Percentiles rank a stretch among this genome's conserved stretches.
phyloP scores from a whole-genome alignment of 2,329 filamentous ascomycete species.

The Colletotrichum destructivum region DNA sequence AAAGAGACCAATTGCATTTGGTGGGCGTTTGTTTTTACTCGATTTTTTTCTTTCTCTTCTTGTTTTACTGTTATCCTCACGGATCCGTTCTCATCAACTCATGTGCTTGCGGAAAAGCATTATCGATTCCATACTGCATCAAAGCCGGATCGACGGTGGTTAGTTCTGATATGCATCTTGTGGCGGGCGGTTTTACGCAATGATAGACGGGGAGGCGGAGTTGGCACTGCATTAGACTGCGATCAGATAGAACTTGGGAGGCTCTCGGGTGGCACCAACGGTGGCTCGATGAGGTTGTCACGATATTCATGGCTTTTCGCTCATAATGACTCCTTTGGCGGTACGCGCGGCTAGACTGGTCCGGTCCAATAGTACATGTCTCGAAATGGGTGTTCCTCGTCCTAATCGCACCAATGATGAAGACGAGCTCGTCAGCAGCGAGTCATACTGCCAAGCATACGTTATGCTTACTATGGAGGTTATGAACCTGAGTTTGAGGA shows the following conservation, averaged over 20 bases:
- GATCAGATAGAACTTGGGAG: constrained; percentile 48
- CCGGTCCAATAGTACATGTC: constrained; percentile 42
- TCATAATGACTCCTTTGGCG: constrained; percentile 42
- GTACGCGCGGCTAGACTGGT: constrained; percentile 40
- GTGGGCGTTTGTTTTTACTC: constrained; percentile 44
- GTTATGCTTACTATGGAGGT: constrained; percentile 14
- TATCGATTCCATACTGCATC: constrained; percentile 43
- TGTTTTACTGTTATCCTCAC: constrained; percentile 33
- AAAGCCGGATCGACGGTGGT: constrained; percentile 44
- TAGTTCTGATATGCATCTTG: constrained; percentile 45
- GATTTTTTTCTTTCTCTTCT: constrained; percentile 17
- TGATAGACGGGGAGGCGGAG: constrained; percentile 48
- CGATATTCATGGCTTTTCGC: constrained; percentile 44
- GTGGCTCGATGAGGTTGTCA: constrained; percentile 43
- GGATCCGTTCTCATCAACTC: constrained; percentile 40
- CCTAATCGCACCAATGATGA: constrained; percentile 20
- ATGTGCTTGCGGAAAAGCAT: constrained; percentile 41
- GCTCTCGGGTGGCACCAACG: constrained; percentile 40
- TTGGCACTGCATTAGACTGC: constrained; percentile 51
- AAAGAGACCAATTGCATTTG: constrained; percentile 46
- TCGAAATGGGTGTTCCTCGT: constrained; percentile 39
- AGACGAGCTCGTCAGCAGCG: constrained; percentile 21
- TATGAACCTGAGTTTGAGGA: constrained; percentile 15
- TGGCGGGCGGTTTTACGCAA: constrained; percentile 44
- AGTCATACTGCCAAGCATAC: constrained; percentile 7